Evolutionary conservation across 305 asterid genomes (phyloP).

Genomic region (Solanum hybrid): DNA sequence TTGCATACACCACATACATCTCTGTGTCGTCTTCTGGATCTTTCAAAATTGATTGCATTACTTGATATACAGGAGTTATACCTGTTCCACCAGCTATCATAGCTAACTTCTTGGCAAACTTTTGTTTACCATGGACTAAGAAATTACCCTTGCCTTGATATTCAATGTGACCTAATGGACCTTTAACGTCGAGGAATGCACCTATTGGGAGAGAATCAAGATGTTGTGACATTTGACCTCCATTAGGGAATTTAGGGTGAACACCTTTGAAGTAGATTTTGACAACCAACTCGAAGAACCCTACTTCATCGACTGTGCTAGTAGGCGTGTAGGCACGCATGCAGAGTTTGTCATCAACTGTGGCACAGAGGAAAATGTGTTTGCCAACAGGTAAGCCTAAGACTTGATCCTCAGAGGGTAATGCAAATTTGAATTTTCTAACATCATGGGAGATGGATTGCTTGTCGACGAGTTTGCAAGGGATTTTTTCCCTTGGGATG

Average conservation of each 20-base stretch:
- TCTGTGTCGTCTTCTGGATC: slow-evolving; percentile 66
- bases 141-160: slow-evolving; percentile 60
- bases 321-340: slow-evolving; percentile 94
- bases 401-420: slow-evolving; percentile 59
- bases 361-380: slow-evolving; percentile 68
- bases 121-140: slow-evolving; percentile 47
- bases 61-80: slow-evolving; percentile 77
- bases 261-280: slow-evolving; percentile 59
- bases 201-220: slow-evolving; percentile 51
- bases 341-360: slow-evolving; percentile 56
- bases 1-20: slow-evolving; percentile 76
- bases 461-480: slow-evolving; percentile 55
- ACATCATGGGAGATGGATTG: slow-evolving; percentile 63
- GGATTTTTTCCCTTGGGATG: slow-evolving; percentile 52
- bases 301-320: slow-evolving; percentile 46
- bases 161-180: slow-evolving; percentile 91
- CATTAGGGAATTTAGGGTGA: slow-evolving; percentile 71
- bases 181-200: slow-evolving; percentile 50
- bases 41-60: slow-evolving; percentile 71
- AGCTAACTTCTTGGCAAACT: slow-evolving; percentile 54
- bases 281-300: slow-evolving; percentile 68
- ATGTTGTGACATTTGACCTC: slow-evolving; percentile 77
- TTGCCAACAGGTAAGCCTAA: slow-evolving; percentile 75
- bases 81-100: slow-evolving; percentile 95
- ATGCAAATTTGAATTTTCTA: slow-evolving; percentile 45